A percentile compares a stretch with the other conserved stretches of the same genome.
Evolutionary conservation across 495 filamentous ascomycete genomes (phyloP).

Genomic region (Daldinia childiae): DNA sequence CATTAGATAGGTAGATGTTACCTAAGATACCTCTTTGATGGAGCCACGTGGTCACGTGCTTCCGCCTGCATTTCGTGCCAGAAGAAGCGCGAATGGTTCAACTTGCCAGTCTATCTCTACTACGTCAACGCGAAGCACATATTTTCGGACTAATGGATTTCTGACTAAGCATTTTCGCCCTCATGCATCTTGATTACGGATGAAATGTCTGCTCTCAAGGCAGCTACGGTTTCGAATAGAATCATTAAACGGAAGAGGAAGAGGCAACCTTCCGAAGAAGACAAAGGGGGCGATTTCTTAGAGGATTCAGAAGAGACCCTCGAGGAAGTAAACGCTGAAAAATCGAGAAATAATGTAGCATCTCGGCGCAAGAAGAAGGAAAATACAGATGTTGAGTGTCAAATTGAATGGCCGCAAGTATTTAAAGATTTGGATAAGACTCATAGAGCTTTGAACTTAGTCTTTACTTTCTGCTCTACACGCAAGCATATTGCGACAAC

Average conservation of each 20-base stretch:
- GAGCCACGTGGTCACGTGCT: slow-evolving; percentile 47
- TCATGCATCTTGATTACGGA: slow-evolving; percentile 45
- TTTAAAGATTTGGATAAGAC: slow-evolving; percentile 79
- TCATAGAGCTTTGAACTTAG: slow-evolving; percentile 86
- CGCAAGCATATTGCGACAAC: slow-evolving; percentile 92
- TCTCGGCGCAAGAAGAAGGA: slow-evolving; percentile 37
- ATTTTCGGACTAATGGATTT: neutral
- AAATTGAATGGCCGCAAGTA: slow-evolving; percentile 72
- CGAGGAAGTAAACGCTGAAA: slow-evolving; percentile 38
- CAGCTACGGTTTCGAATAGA: slow-evolving; percentile 64
- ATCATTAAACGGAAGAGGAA: slow-evolving; percentile 63
- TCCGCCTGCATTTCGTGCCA: slow-evolving; percentile 52
- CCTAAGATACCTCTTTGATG: neutral
- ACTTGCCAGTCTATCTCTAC: slow-evolving; percentile 2
- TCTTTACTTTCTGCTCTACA: slow-evolving; percentile 93
- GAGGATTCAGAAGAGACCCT: neutral
- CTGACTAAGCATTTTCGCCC: neutral
- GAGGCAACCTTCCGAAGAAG: slow-evolving; percentile 53
- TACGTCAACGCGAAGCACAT: slow-evolving; percentile 23
- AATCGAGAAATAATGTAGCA: slow-evolving; percentile 8
- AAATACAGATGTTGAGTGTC: slow-evolving; percentile 30
- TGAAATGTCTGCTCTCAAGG: slow-evolving; percentile 65
- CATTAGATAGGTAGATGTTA: neutral
- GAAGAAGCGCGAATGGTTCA: slow-evolving; percentile 27
- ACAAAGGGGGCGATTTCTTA: slow-evolving; percentile 12